Percentiles rank a stretch among this genome's conserved stretches.
phyloP scores from a whole-genome alignment of 2,329 filamentous ascomycete genomes.

The Curvularia verruculosa region DNA sequence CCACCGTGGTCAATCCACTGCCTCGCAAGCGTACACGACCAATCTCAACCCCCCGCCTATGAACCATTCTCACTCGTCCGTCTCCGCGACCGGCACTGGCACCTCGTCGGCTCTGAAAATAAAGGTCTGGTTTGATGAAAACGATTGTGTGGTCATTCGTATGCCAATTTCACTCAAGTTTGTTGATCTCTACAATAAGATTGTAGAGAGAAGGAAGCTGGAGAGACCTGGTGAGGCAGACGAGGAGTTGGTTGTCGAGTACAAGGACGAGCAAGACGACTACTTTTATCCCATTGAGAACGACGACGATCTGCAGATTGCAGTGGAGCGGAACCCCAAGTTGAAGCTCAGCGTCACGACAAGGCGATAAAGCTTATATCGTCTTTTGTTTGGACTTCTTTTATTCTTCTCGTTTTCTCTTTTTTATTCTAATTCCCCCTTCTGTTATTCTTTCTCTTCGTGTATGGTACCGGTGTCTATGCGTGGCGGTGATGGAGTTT shows the following conservation, averaged over 20 bases:
- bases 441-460: slow-evolving; percentile 1
- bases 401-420: slow-evolving; percentile 6
- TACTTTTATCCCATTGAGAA: slow-evolving; percentile 76
- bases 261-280: slow-evolving; percentile 81
- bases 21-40: slow-evolving; percentile 38
- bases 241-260: slow-evolving; percentile 79
- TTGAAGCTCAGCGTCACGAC: slow-evolving; percentile 66
- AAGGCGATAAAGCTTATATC: background rate
- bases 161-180: slow-evolving; percentile 82
- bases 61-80: slow-evolving; percentile 46
- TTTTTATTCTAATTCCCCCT: slow-evolving; percentile 11
- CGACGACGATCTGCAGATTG: slow-evolving; percentile 80
- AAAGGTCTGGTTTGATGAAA: slow-evolving; percentile 86
- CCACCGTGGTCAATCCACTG: slow-evolving; percentile 49
- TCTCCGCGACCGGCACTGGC: slow-evolving; percentile 43
- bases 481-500: background rate
- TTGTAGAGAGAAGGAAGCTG: slow-evolving; percentile 82
- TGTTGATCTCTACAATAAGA: slow-evolving; percentile 79
- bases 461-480: background rate
- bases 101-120: slow-evolving; percentile 70
- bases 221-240: slow-evolving; percentile 55
- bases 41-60: slow-evolving; percentile 45
- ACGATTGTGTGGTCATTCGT: slow-evolving; percentile 89
- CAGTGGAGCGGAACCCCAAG: slow-evolving; percentile 85
- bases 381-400: background rate